Evolutionary conservation across 164 flowering plant genomes (phyloP).

Genomic region (Aristolochia contorta): DNA sequence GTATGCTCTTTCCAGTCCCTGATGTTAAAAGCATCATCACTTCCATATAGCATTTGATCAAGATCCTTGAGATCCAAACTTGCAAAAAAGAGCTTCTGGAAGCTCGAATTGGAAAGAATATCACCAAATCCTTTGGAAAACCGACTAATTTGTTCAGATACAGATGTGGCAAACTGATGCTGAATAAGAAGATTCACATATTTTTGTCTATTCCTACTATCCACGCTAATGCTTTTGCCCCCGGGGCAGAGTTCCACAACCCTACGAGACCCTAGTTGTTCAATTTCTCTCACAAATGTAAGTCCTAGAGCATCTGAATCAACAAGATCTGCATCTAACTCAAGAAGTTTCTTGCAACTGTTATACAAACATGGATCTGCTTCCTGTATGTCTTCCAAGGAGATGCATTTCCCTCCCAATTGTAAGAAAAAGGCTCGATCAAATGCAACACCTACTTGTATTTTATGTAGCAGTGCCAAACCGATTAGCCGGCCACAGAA

Average conservation of each 20-base stretch:
- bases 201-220: slow-evolving; percentile 57
- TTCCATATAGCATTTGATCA: slow-evolving; percentile 73
- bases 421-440: slow-evolving; percentile 75
- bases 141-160: slow-evolving; percentile 43
- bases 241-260: slow-evolving; percentile 68
- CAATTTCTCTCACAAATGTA: slow-evolving; percentile 75
- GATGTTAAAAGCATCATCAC: slow-evolving; percentile 48
- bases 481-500: slow-evolving; percentile 87
- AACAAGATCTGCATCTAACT: slow-evolving; percentile 64
- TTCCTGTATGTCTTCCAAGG: slow-evolving; percentile 68
- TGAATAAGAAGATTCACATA: slow-evolving; percentile 67
- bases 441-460: slow-evolving; percentile 76
- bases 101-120: slow-evolving; percentile 31
- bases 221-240: slow-evolving; percentile 50
- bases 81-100: slow-evolving; percentile 38
- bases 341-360: slow-evolving; percentile 75
- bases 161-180: slow-evolving; percentile 57
- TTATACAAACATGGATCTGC: slow-evolving; percentile 75
- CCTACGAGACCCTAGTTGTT: slow-evolving; percentile 62
- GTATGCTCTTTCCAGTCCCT: slow-evolving; percentile 92
- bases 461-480: slow-evolving; percentile 75
- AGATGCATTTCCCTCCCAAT: slow-evolving; percentile 51
- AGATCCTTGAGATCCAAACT: slow-evolving; percentile 71
- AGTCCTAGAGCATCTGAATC: slow-evolving; percentile 85
- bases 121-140: slow-evolving; percentile 77